Evolutionary conservation across 352 stramenopile genomes (phyloP).

Genomic region (Phytophthora ohioensis): DNA sequence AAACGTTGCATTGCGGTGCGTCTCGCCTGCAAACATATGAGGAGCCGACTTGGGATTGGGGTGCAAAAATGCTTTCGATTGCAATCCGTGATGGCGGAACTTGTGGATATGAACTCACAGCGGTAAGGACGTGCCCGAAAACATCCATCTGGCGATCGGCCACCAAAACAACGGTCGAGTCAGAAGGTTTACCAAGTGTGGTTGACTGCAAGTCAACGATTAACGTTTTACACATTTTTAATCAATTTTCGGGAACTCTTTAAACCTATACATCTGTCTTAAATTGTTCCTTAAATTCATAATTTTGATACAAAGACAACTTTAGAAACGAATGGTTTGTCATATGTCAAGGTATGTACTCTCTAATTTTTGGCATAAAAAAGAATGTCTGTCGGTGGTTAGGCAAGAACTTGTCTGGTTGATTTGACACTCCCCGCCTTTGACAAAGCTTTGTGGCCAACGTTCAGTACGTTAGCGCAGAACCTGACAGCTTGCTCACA

Average conservation of each 20-base stretch:
- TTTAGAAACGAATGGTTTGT: background rate
- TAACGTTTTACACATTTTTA: background rate
- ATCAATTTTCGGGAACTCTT: background rate
- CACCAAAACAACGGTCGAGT: constrained; percentile 5
- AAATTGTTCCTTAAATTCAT: background rate
- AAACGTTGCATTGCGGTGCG: constrained; percentile 18
- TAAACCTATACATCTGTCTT: background rate
- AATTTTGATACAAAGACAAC: background rate
- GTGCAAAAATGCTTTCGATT: constrained; percentile 1
- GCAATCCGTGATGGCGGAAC: constrained; percentile 19
- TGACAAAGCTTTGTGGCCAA: too few species aligned
- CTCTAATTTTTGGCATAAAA: constrained; percentile 7
- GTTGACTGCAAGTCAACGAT: background rate
- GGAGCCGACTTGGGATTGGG: constrained; percentile 19
- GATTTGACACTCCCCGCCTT: constrained; percentile 1
- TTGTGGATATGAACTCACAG: constrained; percentile 10
- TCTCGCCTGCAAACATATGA: constrained; percentile 13
- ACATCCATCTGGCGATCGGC: constrained; percentile 19
- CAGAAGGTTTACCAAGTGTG: constrained; percentile 4
- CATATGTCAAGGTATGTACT: background rate
- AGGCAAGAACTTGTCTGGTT: background rate
- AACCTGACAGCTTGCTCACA: constrained; percentile 4
- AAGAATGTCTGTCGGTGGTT: constrained; percentile 1
- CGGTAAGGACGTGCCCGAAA: constrained; percentile 14
- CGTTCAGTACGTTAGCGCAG: constrained; percentile 10